Conservation (phyloP, 306 rosid genomes). For the Mimosa pudica region DNA sequence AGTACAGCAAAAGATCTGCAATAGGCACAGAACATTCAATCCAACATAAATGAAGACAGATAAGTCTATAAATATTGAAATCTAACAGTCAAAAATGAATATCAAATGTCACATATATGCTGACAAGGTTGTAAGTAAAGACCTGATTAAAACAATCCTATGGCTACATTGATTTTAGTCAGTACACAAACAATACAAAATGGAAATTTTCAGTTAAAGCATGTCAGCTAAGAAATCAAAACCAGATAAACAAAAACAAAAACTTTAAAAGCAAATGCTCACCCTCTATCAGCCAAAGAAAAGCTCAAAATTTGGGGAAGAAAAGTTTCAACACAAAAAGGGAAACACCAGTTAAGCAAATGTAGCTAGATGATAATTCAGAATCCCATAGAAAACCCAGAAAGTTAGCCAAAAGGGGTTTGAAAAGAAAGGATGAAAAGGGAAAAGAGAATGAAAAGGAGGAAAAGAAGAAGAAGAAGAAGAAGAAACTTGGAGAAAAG, state of each 20-base stretch:
- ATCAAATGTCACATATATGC: slow-evolving; percentile 17
- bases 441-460: not conserved
- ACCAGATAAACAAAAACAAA: not conserved
- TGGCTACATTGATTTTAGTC: not conserved
- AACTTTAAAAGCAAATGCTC: not conserved
- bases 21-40: slow-evolving; percentile 24
- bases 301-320: not conserved
- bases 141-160: not conserved
- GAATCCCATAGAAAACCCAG: slow-evolving; percentile 9
- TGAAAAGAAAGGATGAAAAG: not conserved
- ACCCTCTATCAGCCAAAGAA: slow-evolving; percentile 11
- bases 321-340: not conserved
- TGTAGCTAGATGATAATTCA: not conserved
- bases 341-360: slow-evolving; percentile 24
- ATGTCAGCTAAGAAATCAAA: not conserved
- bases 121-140: slow-evolving; percentile 9
- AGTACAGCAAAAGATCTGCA: slow-evolving; percentile 15
- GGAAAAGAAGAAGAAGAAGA: not conserved
- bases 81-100: slow-evolving; percentile 22
- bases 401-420: not conserved
- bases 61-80: slow-evolving; percentile 23
- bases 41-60: slow-evolving; percentile 3
- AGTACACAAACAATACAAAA: not conserved
- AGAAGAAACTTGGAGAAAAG: slow-evolving; percentile 39
- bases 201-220: not conserved